Conservation (phyloP, 129 eudicot genomes). For the Logfia minima region DNA sequence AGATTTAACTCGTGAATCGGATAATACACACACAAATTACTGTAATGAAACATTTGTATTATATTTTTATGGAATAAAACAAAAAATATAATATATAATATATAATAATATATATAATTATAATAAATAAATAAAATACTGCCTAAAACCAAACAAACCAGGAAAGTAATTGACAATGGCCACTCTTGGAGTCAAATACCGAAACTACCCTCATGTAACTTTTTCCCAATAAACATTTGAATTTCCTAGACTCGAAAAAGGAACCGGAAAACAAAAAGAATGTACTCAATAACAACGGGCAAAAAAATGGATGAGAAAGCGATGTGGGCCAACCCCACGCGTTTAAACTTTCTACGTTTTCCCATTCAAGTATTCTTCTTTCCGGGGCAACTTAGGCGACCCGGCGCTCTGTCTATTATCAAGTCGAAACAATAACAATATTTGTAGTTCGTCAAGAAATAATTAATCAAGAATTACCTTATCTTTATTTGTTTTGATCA, state of each 20-base stretch:
- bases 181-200: slow-evolving; percentile 3
- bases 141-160: too few relatives aligned
- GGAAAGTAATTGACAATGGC: too few relatives aligned
- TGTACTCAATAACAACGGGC: slow-evolving; percentile 26
- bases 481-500: too few relatives aligned
- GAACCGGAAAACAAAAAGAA: neutral
- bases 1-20: neutral
- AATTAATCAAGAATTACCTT: too few relatives aligned
- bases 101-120: too few relatives aligned
- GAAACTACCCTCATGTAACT: slow-evolving; percentile 13
- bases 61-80: too few relatives aligned
- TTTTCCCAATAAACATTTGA: slow-evolving; percentile 14
- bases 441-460: too few relatives aligned
- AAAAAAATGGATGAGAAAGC: slow-evolving; percentile 30
- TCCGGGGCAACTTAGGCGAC: too few relatives aligned
- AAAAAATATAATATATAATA: too few relatives aligned
- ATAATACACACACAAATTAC: neutral
- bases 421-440: neutral
- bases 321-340: slow-evolving; percentile 29
- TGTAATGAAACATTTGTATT: too few relatives aligned
- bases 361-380: neutral
- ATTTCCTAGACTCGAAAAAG: neutral
- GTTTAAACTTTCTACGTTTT: slow-evolving; percentile 24
- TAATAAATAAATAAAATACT: too few relatives aligned
- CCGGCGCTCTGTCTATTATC: too few relatives aligned